A percentile compares a stretch with the other conserved stretches of the same genome.
Evolutionary conservation across 2,329 filamentous ascomycete species (phyloP).

Genomic region (Phyllosticta citribraziliensis): DNA sequence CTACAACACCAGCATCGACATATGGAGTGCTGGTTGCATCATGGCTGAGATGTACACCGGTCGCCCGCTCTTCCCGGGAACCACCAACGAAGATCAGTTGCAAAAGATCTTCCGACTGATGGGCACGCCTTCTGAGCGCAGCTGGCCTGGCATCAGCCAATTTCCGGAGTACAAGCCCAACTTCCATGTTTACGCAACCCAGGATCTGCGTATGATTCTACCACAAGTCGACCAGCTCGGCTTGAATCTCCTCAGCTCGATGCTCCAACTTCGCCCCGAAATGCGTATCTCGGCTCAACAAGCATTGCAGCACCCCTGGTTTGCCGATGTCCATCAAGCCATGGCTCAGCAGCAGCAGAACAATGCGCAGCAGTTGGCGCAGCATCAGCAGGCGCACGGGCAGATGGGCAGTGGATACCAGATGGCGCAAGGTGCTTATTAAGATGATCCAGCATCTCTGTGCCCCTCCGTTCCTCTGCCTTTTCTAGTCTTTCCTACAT

Average conservation of each 20-base stretch:
- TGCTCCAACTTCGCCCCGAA: constrained; percentile 89
- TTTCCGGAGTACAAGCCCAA: constrained; percentile 97
- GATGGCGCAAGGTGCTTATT: constrained; percentile 30
- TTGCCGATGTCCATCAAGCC: constrained; percentile 51
- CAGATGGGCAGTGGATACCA: constrained; percentile 28
- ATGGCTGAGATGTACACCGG: constrained; percentile 99
- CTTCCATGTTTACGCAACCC: constrained; percentile 89
- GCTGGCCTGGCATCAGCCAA: constrained; percentile 89
- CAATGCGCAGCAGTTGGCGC: constrained; percentile 23
- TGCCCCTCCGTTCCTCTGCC: background rate
- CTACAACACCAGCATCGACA: constrained; percentile 99
- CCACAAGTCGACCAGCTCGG: constrained; percentile 83
- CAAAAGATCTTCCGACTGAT: constrained; percentile 96
- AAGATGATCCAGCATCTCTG: constrained; percentile 8
- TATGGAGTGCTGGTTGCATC: constrained; percentile 98
- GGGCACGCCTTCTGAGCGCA: constrained; percentile 91
- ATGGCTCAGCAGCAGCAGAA: constrained; percentile 24
- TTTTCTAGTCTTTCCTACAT: background rate
- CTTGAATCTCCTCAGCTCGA: constrained; percentile 75
- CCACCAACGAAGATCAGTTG: constrained; percentile 95
- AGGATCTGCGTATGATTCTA: constrained; percentile 77
- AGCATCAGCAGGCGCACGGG: constrained; percentile 26
- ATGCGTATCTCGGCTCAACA: constrained; percentile 81
- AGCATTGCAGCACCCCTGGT: constrained; percentile 87
- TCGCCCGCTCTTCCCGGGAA: constrained; percentile 88